Evolutionary conservation across 331 rosid genomes (phyloP).

Genomic region (Prunus yedoensis): DNA sequence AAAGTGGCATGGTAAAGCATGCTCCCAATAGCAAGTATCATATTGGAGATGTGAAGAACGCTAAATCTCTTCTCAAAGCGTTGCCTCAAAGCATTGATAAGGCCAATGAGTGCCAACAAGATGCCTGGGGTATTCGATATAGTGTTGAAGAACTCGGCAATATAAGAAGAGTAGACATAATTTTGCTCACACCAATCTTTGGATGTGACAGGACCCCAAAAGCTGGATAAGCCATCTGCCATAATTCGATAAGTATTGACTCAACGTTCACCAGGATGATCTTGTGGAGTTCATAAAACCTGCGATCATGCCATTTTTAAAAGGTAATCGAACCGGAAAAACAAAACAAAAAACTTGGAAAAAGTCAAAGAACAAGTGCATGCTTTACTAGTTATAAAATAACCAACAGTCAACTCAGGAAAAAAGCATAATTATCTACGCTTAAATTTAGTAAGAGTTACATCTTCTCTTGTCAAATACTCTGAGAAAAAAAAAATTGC

Average conservation of each 20-base stretch:
- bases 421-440: no score
- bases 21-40: conserved; percentile 83
- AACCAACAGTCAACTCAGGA: no score
- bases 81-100: conserved; percentile 66
- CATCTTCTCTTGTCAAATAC: no score
- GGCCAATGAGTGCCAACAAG: conserved; percentile 81
- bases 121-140: conserved; percentile 68
- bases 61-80: conserved; percentile 89
- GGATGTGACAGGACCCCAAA: conserved; percentile 97
- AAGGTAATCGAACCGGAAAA: no score
- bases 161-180: conserved; percentile 66
- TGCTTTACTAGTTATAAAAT: no score
- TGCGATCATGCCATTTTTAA: not conserved
- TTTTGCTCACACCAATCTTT: conserved; percentile 80
- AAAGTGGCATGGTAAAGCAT: conserved; percentile 86
- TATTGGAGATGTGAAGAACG: conserved; percentile 73
- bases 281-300: not conserved
- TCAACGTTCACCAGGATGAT: not conserved
- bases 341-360: no score
- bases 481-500: no score
- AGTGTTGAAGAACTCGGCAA: conserved; percentile 83
- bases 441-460: no score
- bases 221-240: conserved; percentile 67
- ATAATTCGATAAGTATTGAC: conserved; percentile 15
- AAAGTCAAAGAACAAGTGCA: not conserved